Evolutionary conservation across 1,284 basidiomycete genomes (phyloP).

Genomic region (Agroathelia rolfsii): DNA sequence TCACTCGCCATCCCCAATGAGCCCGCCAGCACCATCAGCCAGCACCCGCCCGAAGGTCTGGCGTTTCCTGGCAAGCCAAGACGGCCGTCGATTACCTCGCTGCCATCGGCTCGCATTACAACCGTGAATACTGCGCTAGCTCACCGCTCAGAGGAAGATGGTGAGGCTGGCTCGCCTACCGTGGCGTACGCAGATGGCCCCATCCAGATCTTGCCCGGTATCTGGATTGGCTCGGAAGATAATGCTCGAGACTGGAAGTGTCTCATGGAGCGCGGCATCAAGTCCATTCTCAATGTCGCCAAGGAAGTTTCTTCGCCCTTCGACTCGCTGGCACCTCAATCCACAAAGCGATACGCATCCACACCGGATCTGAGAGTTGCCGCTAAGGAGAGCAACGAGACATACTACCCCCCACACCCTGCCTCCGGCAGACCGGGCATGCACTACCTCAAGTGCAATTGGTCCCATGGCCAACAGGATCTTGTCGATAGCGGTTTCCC

Average conservation of each 20-base stretch:
- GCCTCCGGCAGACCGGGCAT: constrained; percentile 63
- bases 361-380: constrained; percentile 50
- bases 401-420: constrained; percentile 55
- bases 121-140: constrained; percentile 37
- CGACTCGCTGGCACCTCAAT: constrained; percentile 35
- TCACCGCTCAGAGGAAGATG: constrained; percentile 61
- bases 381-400: constrained; percentile 27
- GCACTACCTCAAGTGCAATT: constrained; percentile 87
- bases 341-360: constrained; percentile 50
- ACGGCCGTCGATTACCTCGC: constrained; percentile 56
- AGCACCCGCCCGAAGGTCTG: constrained; percentile 15
- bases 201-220: constrained; percentile 77
- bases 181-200: constrained; percentile 81
- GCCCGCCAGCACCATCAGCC: constrained; percentile 18
- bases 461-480: constrained; percentile 91
- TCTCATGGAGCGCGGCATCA: constrained; percentile 67
- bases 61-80: constrained; percentile 28
- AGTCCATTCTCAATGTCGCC: constrained; percentile 86
- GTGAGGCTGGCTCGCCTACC: constrained; percentile 39
- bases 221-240: constrained; percentile 92
- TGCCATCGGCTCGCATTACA: constrained; percentile 35
- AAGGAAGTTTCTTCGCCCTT: constrained; percentile 85
- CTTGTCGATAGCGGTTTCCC: constrained; percentile 74
- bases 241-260: constrained; percentile 74
- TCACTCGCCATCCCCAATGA: constrained; percentile 33